Conservation (phyloP, 1,139 yeast genomes). For the Suhomyces maxii region DNA sequence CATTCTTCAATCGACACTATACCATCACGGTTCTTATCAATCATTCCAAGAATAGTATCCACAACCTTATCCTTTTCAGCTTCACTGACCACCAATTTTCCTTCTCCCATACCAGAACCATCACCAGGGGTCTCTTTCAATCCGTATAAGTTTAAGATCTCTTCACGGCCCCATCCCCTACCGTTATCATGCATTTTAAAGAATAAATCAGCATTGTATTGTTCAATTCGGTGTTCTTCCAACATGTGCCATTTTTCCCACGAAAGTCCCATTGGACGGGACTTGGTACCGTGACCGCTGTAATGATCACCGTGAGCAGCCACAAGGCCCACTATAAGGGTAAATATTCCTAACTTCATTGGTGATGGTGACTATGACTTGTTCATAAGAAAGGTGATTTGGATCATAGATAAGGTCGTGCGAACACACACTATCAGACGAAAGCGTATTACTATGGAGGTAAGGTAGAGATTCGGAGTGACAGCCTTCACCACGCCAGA, state of each 20-base stretch:
- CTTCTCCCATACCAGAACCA: constrained; percentile 88
- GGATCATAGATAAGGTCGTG: not conserved
- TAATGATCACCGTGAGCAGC: constrained; percentile 13
- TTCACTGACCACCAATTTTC: constrained; percentile 57
- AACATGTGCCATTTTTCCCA: constrained; percentile 93
- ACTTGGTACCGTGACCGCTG: constrained; percentile 1
- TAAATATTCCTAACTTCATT: constrained; percentile 7
- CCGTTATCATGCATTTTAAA: constrained; percentile 76
- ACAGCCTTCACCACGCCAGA: too few relatives aligned
- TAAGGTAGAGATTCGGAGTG: too few relatives aligned
- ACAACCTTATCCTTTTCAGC: constrained; percentile 61
- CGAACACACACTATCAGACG: not conserved
- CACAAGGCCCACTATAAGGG: constrained; percentile 1
- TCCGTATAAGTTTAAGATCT: constrained; percentile 82
- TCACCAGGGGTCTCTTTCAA: constrained; percentile 75
- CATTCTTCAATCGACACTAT: constrained; percentile 69
- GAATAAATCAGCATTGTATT: constrained; percentile 74
- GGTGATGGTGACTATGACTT: not conserved
- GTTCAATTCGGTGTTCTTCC: constrained; percentile 77
- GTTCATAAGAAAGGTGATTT: not conserved
- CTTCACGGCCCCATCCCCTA: constrained; percentile 58
- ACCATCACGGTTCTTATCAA: constrained; percentile 72
- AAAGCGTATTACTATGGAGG: too few relatives aligned
- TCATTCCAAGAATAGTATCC: constrained; percentile 51
- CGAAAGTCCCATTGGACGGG: constrained; percentile 47